phyloP scores from a whole-genome alignment of 2,329 filamentous ascomycete species.

The Zalaria obscura region DNA sequence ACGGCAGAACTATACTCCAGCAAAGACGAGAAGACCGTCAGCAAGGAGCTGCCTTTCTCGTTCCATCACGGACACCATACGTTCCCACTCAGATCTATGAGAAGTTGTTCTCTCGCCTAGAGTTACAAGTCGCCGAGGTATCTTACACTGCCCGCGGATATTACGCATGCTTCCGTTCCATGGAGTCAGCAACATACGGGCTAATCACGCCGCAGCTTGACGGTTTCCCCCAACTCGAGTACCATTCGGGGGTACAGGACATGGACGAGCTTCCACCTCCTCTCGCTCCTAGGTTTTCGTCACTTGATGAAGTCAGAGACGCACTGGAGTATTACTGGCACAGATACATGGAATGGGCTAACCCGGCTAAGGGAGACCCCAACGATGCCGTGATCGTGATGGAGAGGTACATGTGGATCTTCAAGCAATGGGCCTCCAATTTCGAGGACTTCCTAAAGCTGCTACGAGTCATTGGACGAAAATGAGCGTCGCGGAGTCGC shows the following conservation, averaged over 20 bases:
- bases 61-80: neutral
- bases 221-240: neutral
- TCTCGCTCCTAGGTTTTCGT: neutral
- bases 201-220: neutral
- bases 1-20: neutral
- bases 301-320: neutral
- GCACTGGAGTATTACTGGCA: neutral
- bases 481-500: neutral
- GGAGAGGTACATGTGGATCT: neutral
- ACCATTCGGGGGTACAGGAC: neutral
- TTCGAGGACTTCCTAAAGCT: neutral
- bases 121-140: neutral
- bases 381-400: neutral
- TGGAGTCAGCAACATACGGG: neutral
- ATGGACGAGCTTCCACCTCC: neutral
- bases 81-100: neutral
- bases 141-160: neutral
- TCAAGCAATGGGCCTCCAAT: neutral
- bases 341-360: neutral
- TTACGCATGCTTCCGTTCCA: neutral
- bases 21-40: neutral
- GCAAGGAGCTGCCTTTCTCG: neutral
- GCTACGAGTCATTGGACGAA: neutral
- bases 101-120: neutral
- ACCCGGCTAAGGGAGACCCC: neutral